Base-by-base conservation (phyloP, 1,284 basidiomycete species). In the Ustilago trichophora region DNA sequence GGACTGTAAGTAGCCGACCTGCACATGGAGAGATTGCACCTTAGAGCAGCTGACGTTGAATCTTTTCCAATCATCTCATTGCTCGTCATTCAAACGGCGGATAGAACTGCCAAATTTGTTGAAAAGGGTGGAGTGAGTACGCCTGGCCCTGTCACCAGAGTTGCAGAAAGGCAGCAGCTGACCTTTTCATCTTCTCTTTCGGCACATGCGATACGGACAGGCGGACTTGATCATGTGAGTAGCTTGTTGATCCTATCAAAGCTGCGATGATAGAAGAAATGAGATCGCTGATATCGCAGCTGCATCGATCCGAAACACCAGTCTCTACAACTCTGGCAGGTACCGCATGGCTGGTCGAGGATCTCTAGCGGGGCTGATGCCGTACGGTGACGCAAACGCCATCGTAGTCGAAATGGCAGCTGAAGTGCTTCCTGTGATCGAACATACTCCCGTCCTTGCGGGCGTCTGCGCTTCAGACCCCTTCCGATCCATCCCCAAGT, bases 361-460 rank as follows among this genome's bases (percentile, higher is more conserved):
- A 16, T 64, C 60, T 9, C 22, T 69, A 18, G 66, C 66, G 2
- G 66, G 66, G 2, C 27, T 69, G 16, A 69, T 69, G 66, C 66
- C 66, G 19, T 69, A 69, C 29, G 66, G 66, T 24, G 66, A 69
- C 45, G 66, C 66, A 12, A 65, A 69, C 16, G 60, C 60, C 15
- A 65, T 65, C 25, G 66, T 69, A 5, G 47, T 69, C 37, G 60
- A 64, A 19, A 64, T 69, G 59, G 66, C 66, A 7, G 27, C 49
- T 29, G 66, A 69, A 16, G 56, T 69, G 25, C 37, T 69, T 8
- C 66, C 66, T 4, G 45, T 69, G 27, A 54, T 69, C 42, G 16
- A 18, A 4, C 66, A 69, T 47, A 69, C 66, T 8, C 66, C 66
- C 21, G 66, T 69, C 11, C 49, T 69, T 10, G 66, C 66, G 1